A percentile compares a stretch with the other conserved stretches of the same genome.
Evolutionary conservation across 164 flowering plant genomes (phyloP).

Genomic region (Santalum album): DNA sequence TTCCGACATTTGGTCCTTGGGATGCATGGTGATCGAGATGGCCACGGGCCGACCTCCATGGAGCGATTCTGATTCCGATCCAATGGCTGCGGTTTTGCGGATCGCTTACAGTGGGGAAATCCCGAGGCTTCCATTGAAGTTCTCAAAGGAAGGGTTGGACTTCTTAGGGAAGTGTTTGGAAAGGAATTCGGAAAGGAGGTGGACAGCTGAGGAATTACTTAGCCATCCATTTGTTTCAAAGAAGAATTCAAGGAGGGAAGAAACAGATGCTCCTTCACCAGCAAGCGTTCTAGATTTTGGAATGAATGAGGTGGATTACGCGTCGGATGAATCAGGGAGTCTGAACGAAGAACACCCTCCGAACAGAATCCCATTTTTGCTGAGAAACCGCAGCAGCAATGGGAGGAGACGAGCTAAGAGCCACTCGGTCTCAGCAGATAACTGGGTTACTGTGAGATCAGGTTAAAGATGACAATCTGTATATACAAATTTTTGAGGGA

Average conservation of each 20-base stretch:
- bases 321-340: conserved; percentile 12
- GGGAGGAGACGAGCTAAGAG: conserved; percentile 8
- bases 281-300: conserved; percentile 26
- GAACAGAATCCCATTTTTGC: conserved; percentile 15
- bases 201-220: conserved; percentile 29
- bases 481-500: background rate
- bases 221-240: conserved; percentile 40
- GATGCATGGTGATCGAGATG: conserved; percentile 63
- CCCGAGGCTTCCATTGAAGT: conserved; percentile 29
- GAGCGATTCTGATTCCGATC: too few species aligned
- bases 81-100: background rate
- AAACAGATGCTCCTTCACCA: conserved; percentile 20
- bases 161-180: conserved; percentile 43
- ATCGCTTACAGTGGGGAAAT: background rate
- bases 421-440: conserved; percentile 15
- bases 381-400: background rate
- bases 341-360: background rate
- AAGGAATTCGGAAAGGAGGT: conserved; percentile 34
- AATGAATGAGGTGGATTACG: conserved; percentile 8
- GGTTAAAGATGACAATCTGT: conserved; percentile 3
- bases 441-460: conserved; percentile 41
- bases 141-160: conserved; percentile 40
- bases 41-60: conserved; percentile 48
- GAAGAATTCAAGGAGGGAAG: background rate
- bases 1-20: conserved; percentile 62